These are phyloP conservation scores for Retiboletus flavoniger DNA, from an alignment of 1,284 basidiomycete species.

Conservation along the genomic window DNA sequence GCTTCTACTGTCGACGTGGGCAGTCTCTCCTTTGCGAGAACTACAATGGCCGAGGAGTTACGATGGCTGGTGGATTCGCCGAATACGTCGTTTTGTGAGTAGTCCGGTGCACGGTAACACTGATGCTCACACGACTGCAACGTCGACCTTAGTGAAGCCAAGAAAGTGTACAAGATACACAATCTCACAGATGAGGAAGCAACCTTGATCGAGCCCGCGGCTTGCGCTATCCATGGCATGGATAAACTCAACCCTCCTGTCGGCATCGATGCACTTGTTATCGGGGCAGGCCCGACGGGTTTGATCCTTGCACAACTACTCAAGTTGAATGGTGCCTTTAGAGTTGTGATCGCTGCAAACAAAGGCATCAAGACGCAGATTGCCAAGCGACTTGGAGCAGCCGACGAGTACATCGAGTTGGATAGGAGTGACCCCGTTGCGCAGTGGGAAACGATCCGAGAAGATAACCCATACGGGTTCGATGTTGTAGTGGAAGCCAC, in stretches of 20 bases:
- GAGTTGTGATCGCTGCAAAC: conserved; percentile 76
- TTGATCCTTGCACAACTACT: conserved; percentile 82
- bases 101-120: not conserved
- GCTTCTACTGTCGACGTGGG: conserved; percentile 81
- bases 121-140: not conserved
- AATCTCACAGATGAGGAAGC: conserved; percentile 83
- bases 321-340: conserved; percentile 75
- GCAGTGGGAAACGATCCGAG: conserved; percentile 74
- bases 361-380: conserved; percentile 82
- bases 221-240: conserved; percentile 83
- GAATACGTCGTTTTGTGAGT: conserved; percentile 77
- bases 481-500: conserved; percentile 87
- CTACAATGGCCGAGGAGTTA: conserved; percentile 73
- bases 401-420: conserved; percentile 78
- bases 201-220: conserved; percentile 79
- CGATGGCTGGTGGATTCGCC: conserved; percentile 75
- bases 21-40: conserved; percentile 72
- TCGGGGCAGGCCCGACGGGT: conserved; percentile 78
- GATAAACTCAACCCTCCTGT: conserved; percentile 77
- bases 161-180: conserved; percentile 78
- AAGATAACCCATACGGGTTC: conserved; percentile 78
- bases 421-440: conserved; percentile 66
- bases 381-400: conserved; percentile 71
- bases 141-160: conserved; percentile 42
- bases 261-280: conserved; percentile 72